These are phyloP conservation scores for Diplocarpon rosae DNA, from an alignment of 2,329 filamentous ascomycete genomes.

Conservation along the genomic window DNA sequence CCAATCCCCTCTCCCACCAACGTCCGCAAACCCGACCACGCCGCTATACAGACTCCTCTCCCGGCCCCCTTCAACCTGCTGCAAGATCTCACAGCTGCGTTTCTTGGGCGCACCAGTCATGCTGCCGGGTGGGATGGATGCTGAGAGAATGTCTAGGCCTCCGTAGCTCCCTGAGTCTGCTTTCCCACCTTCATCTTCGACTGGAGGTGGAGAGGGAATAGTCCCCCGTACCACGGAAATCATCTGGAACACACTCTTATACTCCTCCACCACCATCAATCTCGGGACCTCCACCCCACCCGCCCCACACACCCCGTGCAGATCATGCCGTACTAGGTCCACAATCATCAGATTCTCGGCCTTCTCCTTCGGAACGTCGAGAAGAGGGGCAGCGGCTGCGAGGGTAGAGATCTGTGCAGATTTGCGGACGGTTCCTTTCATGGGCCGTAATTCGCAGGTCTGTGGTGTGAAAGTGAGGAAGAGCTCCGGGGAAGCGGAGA, in stretches of 20 bases:
- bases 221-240: slow-evolving; percentile 74
- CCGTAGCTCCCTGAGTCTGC: slow-evolving; percentile 32
- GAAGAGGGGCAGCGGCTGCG: slow-evolving; percentile 58
- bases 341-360: slow-evolving; percentile 98
- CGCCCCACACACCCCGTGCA: slow-evolving; percentile 73
- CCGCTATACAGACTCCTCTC: slow-evolving; percentile 74
- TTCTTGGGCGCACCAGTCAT: slow-evolving; percentile 98
- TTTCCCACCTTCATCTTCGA: not conserved
- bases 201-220: slow-evolving; percentile 30
- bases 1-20: slow-evolving; percentile 77
- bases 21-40: slow-evolving; percentile 81
- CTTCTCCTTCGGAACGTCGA: slow-evolving; percentile 77
- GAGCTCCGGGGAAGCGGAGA: slow-evolving; percentile 80
- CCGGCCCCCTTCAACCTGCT: slow-evolving; percentile 49
- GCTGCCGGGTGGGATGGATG: slow-evolving; percentile 75
- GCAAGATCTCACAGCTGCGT: slow-evolving; percentile 74
- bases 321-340: slow-evolving; percentile 86
- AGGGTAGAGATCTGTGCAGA: slow-evolving; percentile 51
- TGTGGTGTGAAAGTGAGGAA: slow-evolving; percentile 64
- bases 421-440: slow-evolving; percentile 94
- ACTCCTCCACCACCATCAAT: slow-evolving; percentile 80
- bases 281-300: slow-evolving; percentile 64
- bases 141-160: slow-evolving; percentile 65
- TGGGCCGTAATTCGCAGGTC: slow-evolving; percentile 71
- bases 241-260: slow-evolving; percentile 84